Evolutionary conservation across 345 rosid genomes (phyloP).

Genomic region (Turritis glabra): DNA sequence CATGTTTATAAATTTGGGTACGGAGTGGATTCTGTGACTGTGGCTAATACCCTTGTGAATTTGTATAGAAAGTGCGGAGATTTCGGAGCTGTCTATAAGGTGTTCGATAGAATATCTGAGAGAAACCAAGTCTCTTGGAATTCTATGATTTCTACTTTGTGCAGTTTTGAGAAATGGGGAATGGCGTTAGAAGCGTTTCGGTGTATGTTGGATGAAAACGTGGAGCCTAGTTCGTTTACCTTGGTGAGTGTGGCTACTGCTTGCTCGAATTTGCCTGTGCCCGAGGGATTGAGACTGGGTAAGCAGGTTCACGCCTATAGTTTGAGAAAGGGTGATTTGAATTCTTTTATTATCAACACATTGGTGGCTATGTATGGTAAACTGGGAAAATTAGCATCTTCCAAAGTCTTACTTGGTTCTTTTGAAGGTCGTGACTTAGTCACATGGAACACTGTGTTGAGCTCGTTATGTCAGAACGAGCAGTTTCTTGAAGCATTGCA

Average conservation of each 20-base stretch:
- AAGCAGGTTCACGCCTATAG: constrained; percentile 75
- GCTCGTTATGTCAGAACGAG: constrained; percentile 69
- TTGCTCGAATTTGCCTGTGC: constrained; percentile 57
- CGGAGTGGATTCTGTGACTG: constrained; percentile 47
- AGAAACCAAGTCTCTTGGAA: constrained; percentile 94
- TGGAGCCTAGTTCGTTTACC: constrained; percentile 81
- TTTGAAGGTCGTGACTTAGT: constrained; percentile 74
- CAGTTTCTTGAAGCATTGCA: constrained; percentile 58
- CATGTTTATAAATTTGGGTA: constrained; percentile 73
- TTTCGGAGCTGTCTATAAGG: constrained; percentile 48
- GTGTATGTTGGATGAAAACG: constrained; percentile 53
- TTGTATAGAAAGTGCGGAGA: constrained; percentile 71
- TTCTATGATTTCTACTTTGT: constrained; percentile 64
- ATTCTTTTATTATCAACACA: constrained; percentile 67
- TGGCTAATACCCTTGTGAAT: constrained; percentile 74
- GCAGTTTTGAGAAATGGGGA: constrained; percentile 70
- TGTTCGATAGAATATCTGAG: constrained; percentile 76
- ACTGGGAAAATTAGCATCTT: constrained; percentile 51
- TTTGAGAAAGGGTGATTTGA: constrained; percentile 59
- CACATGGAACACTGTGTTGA: constrained; percentile 80
- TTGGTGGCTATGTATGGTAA: constrained; percentile 86
- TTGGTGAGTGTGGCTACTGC: constrained; percentile 76
- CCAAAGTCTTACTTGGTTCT: constrained; percentile 46
- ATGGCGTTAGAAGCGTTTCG: constrained; percentile 62
- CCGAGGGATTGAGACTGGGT: constrained; percentile 58